Percentiles rank a stretch among this genome's conserved stretches.
Evolutionary conservation across 805 yeast genomes (phyloP).

Genomic region (Hanseniaspora thailandica): DNA sequence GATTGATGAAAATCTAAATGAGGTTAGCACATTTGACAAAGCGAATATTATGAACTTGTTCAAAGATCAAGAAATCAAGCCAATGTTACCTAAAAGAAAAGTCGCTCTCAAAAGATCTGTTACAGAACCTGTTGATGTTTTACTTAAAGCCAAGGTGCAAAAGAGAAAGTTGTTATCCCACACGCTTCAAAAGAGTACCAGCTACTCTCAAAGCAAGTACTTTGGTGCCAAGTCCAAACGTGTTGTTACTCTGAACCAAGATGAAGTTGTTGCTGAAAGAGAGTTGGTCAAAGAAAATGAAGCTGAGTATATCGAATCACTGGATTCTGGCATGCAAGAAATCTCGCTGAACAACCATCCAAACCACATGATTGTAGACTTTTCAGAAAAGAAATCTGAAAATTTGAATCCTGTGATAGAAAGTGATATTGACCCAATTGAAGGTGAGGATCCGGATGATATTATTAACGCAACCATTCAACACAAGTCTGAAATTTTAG

Average conservation of each 20-base stretch:
- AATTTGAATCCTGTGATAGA: not conserved
- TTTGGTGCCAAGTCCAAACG: not conserved
- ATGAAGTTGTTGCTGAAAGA: not conserved
- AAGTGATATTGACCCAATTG: not conserved
- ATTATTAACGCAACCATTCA: conserved; percentile 4
- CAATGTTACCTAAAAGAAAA: not conserved
- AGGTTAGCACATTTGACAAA: not conserved
- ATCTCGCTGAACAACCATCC: conserved; percentile 1
- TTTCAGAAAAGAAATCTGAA: not conserved
- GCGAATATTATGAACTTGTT: not conserved
- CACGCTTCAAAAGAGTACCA: not conserved
- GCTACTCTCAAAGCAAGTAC: not conserved
- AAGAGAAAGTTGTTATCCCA: not conserved
- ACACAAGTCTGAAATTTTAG: conserved; percentile 1
- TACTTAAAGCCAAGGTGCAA: not conserved
- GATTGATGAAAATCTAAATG: not conserved
- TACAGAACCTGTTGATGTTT: not conserved
- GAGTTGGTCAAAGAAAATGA: not conserved
- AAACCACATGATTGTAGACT: conserved; percentile 12
- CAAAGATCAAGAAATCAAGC: not conserved
- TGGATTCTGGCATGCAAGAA: not conserved
- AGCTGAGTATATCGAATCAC: not conserved
- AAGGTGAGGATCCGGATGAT: not conserved
- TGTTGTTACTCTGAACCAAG: not conserved
- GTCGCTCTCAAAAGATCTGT: not conserved